These are phyloP conservation scores for Amanita pseudoporphyria DNA, from an alignment of 768 basidiomycete genomes.

Conservation along the genomic window DNA sequence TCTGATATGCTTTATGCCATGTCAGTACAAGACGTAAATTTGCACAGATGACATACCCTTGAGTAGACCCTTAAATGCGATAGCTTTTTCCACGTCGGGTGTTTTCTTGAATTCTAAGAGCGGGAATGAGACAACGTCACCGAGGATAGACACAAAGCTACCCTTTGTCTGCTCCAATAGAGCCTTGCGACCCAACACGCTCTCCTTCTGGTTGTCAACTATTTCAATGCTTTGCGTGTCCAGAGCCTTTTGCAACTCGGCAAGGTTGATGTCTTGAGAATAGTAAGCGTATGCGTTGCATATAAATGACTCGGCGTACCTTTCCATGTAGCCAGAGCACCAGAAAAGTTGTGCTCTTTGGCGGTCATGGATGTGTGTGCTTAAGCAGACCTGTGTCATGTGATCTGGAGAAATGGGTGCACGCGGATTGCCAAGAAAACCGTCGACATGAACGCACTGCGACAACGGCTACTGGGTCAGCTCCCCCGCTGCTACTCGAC, in stretches of 20 bases:
- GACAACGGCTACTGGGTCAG: conserved; percentile 11
- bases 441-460: conserved; percentile 6
- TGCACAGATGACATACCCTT: conserved; percentile 44
- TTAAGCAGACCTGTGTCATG: no score
- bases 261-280: conserved; percentile 67
- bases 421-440: not conserved
- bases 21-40: not conserved
- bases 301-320: conserved; percentile 33
- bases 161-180: conserved; percentile 96
- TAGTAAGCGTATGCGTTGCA: not conserved
- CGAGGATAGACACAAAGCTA: conserved; percentile 18
- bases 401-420: not conserved
- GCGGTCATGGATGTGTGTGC: conserved; percentile 19
- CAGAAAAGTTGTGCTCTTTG: conserved; percentile 81
- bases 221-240: conserved; percentile 91
- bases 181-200: conserved; percentile 85
- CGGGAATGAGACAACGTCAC: not conserved
- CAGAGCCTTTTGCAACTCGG: conserved; percentile 87
- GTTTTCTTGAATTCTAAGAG: conserved; percentile 89
- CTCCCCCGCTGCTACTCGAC: conserved; percentile 15
- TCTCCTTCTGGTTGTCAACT: conserved; percentile 98
- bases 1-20: conserved; percentile 68
- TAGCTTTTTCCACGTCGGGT: conserved; percentile 80
- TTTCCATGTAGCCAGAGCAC: conserved; percentile 87
- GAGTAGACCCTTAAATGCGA: conserved; percentile 81